Evolutionary conservation across 495 filamentous ascomycete species (phyloP).

Genomic region (Aspergillus nanangensis): DNA sequence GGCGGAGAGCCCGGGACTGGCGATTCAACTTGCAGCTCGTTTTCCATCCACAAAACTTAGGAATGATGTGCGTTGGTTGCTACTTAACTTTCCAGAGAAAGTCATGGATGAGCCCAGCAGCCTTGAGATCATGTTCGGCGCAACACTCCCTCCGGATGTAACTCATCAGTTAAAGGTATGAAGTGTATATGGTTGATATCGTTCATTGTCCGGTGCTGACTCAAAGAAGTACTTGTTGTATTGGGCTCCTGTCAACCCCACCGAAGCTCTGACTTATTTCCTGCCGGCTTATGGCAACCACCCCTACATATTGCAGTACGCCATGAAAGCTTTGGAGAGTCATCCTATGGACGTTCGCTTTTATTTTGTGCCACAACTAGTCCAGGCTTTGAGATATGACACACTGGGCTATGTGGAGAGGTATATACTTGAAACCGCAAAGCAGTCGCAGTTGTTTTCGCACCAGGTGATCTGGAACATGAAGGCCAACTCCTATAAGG

Average conservation of each 20-base stretch:
- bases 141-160: conserved; percentile 70
- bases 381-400: conserved; percentile 95
- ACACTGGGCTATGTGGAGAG: conserved; percentile 90
- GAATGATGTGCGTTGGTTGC: conserved; percentile 68
- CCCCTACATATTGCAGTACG: conserved; percentile 93
- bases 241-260: conserved; percentile 91
- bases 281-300: conserved; percentile 90
- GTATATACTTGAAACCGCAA: conserved; percentile 93
- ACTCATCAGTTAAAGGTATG: conserved; percentile 77
- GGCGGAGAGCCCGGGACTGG: conserved; percentile 74
- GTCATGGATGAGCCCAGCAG: conserved; percentile 74
- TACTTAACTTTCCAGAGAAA: conserved; percentile 79
- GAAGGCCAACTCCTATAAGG: conserved; percentile 97
- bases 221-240: conserved; percentile 73
- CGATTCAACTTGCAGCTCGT: conserved; percentile 72
- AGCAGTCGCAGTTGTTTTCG: conserved; percentile 92
- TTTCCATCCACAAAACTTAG: conserved; percentile 71
- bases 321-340: conserved; percentile 89
- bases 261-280: conserved; percentile 90
- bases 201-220: conserved; percentile 26
- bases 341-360: conserved; percentile 96
- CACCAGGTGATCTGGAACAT: conserved; percentile 99
- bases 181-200: neutral
- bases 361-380: conserved; percentile 97
- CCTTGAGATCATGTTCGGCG: conserved; percentile 74